Percentiles rank a stretch among this genome's conserved stretches.
Evolutionary conservation across 805 yeast genomes (phyloP).

Genomic region (Ogataea neopini): DNA sequence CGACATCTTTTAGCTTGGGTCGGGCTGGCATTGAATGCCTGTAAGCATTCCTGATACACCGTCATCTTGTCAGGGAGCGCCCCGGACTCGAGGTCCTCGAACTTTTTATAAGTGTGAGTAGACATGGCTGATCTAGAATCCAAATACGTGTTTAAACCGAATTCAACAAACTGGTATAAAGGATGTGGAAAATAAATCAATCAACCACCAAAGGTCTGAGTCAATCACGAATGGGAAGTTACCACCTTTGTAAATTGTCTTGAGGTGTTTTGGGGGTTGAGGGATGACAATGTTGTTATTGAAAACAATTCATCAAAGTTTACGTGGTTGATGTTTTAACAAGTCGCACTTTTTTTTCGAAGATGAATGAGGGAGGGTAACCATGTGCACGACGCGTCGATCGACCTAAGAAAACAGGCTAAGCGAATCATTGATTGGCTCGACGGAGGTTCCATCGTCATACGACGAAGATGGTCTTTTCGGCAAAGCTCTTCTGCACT

Average conservation of each 20-base stretch:
- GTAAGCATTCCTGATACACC: constrained; percentile 91
- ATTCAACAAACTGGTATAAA: not conserved
- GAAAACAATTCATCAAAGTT: constrained; percentile 3
- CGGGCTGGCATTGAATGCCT: constrained; percentile 89
- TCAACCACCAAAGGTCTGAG: constrained; percentile 1
- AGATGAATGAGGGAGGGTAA: not conserved
- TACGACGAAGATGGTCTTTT: no score
- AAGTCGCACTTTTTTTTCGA: constrained; percentile 4
- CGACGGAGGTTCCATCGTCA: no score
- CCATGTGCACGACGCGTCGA: not conserved
- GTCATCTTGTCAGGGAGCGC: constrained; percentile 92
- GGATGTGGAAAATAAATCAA: constrained; percentile 5
- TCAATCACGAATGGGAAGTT: not conserved
- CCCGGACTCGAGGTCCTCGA: constrained; percentile 71
- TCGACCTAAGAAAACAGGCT: no score
- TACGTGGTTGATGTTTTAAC: constrained; percentile 5
- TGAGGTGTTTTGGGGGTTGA: not conserved
- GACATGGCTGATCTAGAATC: constrained; percentile 55
- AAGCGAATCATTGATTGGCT: no score
- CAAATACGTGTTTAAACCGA: constrained; percentile 8
- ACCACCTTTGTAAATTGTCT: not conserved
- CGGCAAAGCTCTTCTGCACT: no score
- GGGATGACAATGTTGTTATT: not conserved
- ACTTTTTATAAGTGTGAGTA: constrained; percentile 77
- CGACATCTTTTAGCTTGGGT: constrained; percentile 88